Base-by-base conservation (phyloP, 257 asterid genomes). In the Jaltomata sinuosa region DNA sequence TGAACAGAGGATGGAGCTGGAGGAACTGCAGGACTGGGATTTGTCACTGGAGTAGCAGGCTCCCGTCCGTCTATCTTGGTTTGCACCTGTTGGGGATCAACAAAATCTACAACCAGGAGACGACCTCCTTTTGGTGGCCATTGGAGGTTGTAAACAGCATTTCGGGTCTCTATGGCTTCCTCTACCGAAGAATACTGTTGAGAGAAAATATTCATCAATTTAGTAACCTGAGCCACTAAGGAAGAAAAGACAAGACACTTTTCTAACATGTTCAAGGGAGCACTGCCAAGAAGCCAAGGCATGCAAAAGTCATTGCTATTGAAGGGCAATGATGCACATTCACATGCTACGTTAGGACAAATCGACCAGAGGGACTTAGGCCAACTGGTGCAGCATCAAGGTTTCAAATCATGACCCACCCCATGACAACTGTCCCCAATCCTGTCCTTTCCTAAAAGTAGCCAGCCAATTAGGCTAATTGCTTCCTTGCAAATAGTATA, bases 61-160 rank as follows among this genome's bases (percentile, higher is more conserved):
- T 61, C 68, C 54, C 80, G 76, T 21, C 80, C 84, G 50, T 83
- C 87, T 1, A 85, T 18, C 3, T 32, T 86, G 62, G 79, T 25
- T 77, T 85, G 84, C 82, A 87, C 89, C 61, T 87, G 89, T 72
- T 83, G 84, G 15, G 91, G 91, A 27, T 85, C 89, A 62, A 86
- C 91, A 79, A 86, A 88, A 78, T 88, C 87, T 50, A 89, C 89
- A 80, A 80, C 29, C 83, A 88, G 82, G 16, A 71, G 86, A 25
- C 89, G 89, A 49, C 91, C 89, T 72, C 83, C 89, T 61, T 87
- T 79, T 83, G 88, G 79, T 36, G 91, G 91, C 91, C 89, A 88
- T 71, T 83, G 84, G 16, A 88, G 88, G 84, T 87, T 87, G 54
- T 85, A 88, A 50, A 85, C 83, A 50, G 87, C 87, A 65, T 87